Evolutionary conservation across 139 green algal species (phyloP).

Genomic region (Chlamydomonas sphaeroides): DNA sequence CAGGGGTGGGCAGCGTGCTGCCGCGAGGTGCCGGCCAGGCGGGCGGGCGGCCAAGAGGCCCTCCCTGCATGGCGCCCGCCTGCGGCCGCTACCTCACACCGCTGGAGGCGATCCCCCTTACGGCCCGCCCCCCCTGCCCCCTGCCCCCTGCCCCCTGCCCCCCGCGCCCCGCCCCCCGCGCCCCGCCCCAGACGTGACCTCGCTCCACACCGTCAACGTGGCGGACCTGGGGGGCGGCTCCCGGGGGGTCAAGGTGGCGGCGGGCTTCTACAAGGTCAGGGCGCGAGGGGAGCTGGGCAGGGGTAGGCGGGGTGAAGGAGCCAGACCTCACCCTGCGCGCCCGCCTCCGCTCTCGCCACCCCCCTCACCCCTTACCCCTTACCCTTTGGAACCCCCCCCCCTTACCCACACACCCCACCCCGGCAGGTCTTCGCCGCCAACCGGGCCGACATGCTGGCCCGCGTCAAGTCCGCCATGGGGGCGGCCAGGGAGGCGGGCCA

Average conservation of each 20-base stretch:
- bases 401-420: no score
- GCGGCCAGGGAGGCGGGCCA: not conserved
- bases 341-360: not conserved
- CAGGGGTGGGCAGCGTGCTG: not conserved
- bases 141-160: not conserved
- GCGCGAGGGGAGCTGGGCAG: not conserved
- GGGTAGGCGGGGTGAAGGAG: not conserved
- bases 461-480: not conserved
- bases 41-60: no score
- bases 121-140: not conserved
- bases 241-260: constrained; percentile 16
- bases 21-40: no score
- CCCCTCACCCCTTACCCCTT: not conserved
- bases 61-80: no score
- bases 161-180: no score
- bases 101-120: no score
- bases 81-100: no score
- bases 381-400: no score
- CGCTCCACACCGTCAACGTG: not conserved
- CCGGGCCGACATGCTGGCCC: not conserved
- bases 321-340: not conserved
- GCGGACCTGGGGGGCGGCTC: constrained; percentile 17
- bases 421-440: constrained; percentile 22
- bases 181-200: constrained; percentile 4
- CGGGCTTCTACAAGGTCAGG: constrained; percentile 27